Conservation (phyloP, 805 yeast genomes). For the Saturnispora mendoncae region DNA sequence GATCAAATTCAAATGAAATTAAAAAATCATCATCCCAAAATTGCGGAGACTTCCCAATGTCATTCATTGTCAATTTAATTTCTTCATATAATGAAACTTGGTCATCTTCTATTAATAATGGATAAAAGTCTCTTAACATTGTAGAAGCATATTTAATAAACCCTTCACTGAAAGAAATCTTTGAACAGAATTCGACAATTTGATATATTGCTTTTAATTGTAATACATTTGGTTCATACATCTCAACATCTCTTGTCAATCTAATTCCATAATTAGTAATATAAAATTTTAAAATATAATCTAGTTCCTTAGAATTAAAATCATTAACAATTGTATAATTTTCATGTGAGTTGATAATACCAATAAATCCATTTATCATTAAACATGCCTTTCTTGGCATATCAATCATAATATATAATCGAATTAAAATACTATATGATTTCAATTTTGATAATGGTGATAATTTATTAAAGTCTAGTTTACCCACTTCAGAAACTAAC, state of each 20-base stretch:
- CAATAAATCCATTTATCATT: conserved; percentile 55
- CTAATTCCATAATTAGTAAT: conserved; percentile 45
- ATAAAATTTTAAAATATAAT: conserved; percentile 36
- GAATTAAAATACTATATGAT: conserved; percentile 57
- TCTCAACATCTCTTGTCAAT: background rate
- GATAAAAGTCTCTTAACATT: conserved; percentile 46
- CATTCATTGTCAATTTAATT: conserved; percentile 25
- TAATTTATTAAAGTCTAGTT: conserved; percentile 37
- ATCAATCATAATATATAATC: conserved; percentile 52
- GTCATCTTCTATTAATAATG: conserved; percentile 47
- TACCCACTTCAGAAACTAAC: conserved; percentile 39
- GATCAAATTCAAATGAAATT: conserved; percentile 16
- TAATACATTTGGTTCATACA: conserved; percentile 12
- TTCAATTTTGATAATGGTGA: conserved; percentile 46
- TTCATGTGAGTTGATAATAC: conserved; percentile 28
- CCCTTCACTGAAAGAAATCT: conserved; percentile 37
- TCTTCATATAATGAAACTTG: conserved; percentile 36
- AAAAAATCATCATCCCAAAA: conserved; percentile 71
- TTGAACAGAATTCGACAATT: conserved; percentile 45
- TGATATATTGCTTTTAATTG: conserved; percentile 36
- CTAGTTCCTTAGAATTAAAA: conserved; percentile 13
- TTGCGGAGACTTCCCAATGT: conserved; percentile 16
- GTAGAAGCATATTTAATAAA: conserved; percentile 42
- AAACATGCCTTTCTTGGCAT: conserved; percentile 62
- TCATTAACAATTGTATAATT: conserved; percentile 10